Conservation (phyloP, 1,139 yeast species). For the Scheffersomyces lignicola region DNA sequence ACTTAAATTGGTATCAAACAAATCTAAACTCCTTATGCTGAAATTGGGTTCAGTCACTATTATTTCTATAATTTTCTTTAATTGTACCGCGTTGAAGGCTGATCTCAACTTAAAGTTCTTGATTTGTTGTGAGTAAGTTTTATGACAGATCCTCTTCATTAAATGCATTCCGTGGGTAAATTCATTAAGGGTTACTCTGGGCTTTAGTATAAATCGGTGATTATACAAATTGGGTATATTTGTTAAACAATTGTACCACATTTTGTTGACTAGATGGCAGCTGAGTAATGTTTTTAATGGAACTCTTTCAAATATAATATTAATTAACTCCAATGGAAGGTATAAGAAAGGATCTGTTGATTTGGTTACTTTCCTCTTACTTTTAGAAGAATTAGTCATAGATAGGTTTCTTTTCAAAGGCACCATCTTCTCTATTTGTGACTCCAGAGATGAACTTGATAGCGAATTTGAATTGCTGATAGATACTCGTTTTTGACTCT, state of each 20-base stretch:
- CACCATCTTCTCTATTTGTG: conserved; percentile 15
- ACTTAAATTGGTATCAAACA: conserved; percentile 24
- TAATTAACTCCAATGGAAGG: conserved; percentile 34
- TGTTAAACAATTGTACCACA: conserved; percentile 32
- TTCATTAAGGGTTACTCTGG: conserved; percentile 26
- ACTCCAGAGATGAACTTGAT: conserved; percentile 1
- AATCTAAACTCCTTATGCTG: conserved; percentile 20
- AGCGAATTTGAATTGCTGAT: not conserved
- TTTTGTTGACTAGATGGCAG: conserved; percentile 33
- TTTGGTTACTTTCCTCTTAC: not conserved
- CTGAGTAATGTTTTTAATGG: conserved; percentile 19
- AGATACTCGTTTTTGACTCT: conserved; percentile 14
- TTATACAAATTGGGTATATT: conserved; percentile 28
- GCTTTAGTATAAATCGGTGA: conserved; percentile 23
- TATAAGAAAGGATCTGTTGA: conserved; percentile 27
- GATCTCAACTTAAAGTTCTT: conserved; percentile 25
- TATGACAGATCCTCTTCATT: conserved; percentile 21
- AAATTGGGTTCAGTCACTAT: conserved; percentile 20
- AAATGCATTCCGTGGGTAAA: conserved; percentile 28
- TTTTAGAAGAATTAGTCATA: not conserved
- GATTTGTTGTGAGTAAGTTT: conserved; percentile 18
- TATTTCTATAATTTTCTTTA: conserved; percentile 25
- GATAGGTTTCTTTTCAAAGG: conserved; percentile 13
- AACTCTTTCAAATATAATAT: conserved; percentile 24
- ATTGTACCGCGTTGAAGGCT: conserved; percentile 22